Base-by-base conservation (phyloP, 768 basidiomycete species). In the Mycena rosella region DNA sequence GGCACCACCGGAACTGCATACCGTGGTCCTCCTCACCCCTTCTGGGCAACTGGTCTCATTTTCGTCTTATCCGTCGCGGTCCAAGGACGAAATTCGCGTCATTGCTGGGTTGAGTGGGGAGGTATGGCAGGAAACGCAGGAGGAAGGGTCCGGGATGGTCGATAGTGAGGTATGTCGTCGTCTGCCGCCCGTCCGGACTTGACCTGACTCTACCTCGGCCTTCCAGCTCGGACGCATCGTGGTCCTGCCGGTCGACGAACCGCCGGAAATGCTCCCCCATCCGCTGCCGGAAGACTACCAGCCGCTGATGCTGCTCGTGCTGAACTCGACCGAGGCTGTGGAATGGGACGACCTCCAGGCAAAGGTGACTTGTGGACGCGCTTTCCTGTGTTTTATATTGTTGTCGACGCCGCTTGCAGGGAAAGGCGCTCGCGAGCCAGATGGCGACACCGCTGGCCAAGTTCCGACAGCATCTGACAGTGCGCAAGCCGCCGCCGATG, bases 21-120 rank as follows among this genome's bases (percentile, higher is more conserved):
- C 91, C 0, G 91, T 88, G 2, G 84, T 89, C 45, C 82, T 94
- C 32, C 80, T 93, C 64, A 93, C 91, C 17, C 88, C 91, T 7
- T 80, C 89, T n/a, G 93, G 93, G 17, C 89, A 93, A 69, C 81
- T 94, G 29, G 85, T 94, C 24, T 91, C 90, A 2, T 88, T 83
- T 72, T 89, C 89, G 7, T 85, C 86, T 47, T 81, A 85, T 29
- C 83, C 84, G n/a, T 73, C 78, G 29, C 81, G 87, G 57, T 77
- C 88, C 29, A 94, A 93, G 78, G 93, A 94, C 72, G 89, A 91
- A 58, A 85, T 94, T 51, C 87, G 91, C 59, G 86, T 94, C 47
- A 80, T 91, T 29, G 91, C 90, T 10, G 93, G 93, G 18, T 78
- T 95, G 32, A 87, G 88, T 45, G 87, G 88, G 13, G 92, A 94